A percentile compares a stretch with the other conserved stretches of the same genome.
Evolutionary conservation across 2,329 filamentous ascomycete species (phyloP).

Genomic region (Chaetomium globosum): DNA sequence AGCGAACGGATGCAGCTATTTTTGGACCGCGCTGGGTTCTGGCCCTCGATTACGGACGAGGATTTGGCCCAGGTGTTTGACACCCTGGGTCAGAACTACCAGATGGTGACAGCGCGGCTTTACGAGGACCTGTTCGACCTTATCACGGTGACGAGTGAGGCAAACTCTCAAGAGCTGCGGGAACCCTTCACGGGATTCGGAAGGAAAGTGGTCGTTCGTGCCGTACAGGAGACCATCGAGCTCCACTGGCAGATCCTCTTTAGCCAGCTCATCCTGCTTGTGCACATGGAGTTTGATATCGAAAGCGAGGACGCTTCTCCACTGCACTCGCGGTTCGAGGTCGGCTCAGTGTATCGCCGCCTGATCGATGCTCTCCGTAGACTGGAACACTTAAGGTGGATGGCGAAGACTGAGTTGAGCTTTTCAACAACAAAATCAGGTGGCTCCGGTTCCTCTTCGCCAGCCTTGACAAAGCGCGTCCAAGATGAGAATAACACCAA

Average conservation of each 20-base stretch:
- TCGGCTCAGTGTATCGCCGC: slow-evolving; percentile 69
- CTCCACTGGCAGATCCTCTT: slow-evolving; percentile 74
- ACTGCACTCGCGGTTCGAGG: slow-evolving; percentile 61
- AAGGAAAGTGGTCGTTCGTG: slow-evolving; percentile 70
- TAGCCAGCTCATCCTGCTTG: slow-evolving; percentile 77
- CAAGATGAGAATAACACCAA: slow-evolving; percentile 53
- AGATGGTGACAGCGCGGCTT: slow-evolving; percentile 57
- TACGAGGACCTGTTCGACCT: slow-evolving; percentile 57
- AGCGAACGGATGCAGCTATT: slow-evolving; percentile 76
- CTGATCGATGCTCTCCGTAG: slow-evolving; percentile 72
- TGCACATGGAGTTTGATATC: slow-evolving; percentile 84
- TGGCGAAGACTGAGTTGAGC: slow-evolving; percentile 61
- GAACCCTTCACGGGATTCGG: slow-evolving; percentile 73
- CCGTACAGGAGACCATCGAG: slow-evolving; percentile 76
- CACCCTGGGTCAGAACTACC: slow-evolving; percentile 68
- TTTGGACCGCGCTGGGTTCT: slow-evolving; percentile 77
- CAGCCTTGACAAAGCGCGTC: slow-evolving; percentile 43
- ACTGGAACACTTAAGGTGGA: slow-evolving; percentile 73
- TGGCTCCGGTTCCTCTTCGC: slow-evolving; percentile 40
- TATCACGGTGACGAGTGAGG: slow-evolving; percentile 50
- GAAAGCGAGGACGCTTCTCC: slow-evolving; percentile 69
- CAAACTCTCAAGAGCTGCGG: slow-evolving; percentile 50
- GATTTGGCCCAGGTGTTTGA: slow-evolving; percentile 71
- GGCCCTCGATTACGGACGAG: slow-evolving; percentile 78
- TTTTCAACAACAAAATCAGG: slow-evolving; percentile 51